Base-by-base conservation (phyloP, 2,329 filamentous ascomycete species). In the Esteya vermicola region DNA sequence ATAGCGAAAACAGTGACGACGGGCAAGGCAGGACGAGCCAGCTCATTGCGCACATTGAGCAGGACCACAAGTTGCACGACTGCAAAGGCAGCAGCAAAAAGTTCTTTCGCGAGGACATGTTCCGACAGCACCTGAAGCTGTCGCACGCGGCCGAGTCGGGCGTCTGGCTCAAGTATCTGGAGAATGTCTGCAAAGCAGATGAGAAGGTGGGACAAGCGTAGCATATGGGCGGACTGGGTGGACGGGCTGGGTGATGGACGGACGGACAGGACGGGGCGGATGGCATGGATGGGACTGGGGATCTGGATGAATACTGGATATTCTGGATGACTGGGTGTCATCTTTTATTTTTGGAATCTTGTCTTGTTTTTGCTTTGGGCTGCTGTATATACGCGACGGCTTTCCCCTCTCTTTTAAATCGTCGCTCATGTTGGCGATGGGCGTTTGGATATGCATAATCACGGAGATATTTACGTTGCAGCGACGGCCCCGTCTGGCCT, bases 71-170 rank as follows among this genome's bases (percentile, higher is more conserved):
- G 38, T 33, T 49, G 28, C 43, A 39, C 26, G 45, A 47, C 16
- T 49, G 47, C 44, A 46, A 46, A 31, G 43, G 41, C 9, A 41
- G 38, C 28, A 32, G 26, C 18, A 49, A 49, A 13, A 49, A 47
- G 27, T 49, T 49, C 21, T 49, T 39, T 30, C 42, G 47, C 26
- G 45, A 49, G 10, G 47, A 49, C 39, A 47, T 49, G 45, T 49
- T 49, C 40, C 43, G 47, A 1, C 47, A 49, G 43, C 47, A 49
- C 32, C 38, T 49, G 8, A 49, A 49, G 33, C 30, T 47, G 12
- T 47, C 45, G 2, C 47, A 49, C 35, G 47, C 45, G 0, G 47
- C 47, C 9, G 47, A 49, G 27, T 37, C 47, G 7, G 47, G 47
- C 7, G 35, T 47, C 5, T 49, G 47, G 47, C 45, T 49, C 39